Conservation (phyloP, 208 protist genomes). For the Leishmania mexicana region DNA sequence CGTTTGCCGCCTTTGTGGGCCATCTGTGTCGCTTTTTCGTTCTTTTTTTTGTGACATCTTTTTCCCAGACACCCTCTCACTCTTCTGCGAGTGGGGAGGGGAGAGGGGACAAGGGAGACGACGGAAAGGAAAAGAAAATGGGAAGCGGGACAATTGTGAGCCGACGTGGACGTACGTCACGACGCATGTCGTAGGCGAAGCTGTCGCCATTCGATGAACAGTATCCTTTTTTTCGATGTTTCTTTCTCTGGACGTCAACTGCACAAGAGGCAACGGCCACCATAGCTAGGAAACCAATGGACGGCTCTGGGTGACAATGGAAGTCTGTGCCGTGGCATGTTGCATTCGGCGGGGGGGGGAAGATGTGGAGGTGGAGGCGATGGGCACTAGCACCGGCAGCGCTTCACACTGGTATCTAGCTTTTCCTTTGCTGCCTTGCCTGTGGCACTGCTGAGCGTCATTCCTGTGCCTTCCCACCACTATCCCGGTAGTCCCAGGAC, state of each 20-base stretch:
- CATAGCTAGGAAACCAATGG: not conserved
- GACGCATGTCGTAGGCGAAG: not conserved
- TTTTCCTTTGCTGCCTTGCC: not conserved
- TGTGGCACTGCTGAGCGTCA: not conserved
- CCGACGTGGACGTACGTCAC: not conserved
- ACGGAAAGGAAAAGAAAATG: not conserved
- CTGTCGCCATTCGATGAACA: not conserved
- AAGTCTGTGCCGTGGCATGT: not conserved
- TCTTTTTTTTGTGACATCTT: too few relatives aligned
- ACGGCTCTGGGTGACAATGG: not conserved
- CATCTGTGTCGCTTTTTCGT: too few relatives aligned
- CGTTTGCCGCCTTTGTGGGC: too few relatives aligned
- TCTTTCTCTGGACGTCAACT: not conserved
- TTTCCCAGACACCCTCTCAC: not conserved
- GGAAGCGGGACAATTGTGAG: not conserved
- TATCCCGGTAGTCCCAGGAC: not conserved
- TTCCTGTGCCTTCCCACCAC: not conserved
- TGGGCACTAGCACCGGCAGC: not conserved
- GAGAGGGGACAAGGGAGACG: not conserved
- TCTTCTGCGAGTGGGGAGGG: too few relatives aligned
- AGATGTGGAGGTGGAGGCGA: not conserved
- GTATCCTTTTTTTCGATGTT: not conserved
- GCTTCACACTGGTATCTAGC: not conserved
- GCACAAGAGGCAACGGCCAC: not conserved
- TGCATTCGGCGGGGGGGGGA: not conserved